These are phyloP conservation scores for Rhazya stricta DNA, from an alignment of 257 asterid species.

Conservation along the genomic window DNA sequence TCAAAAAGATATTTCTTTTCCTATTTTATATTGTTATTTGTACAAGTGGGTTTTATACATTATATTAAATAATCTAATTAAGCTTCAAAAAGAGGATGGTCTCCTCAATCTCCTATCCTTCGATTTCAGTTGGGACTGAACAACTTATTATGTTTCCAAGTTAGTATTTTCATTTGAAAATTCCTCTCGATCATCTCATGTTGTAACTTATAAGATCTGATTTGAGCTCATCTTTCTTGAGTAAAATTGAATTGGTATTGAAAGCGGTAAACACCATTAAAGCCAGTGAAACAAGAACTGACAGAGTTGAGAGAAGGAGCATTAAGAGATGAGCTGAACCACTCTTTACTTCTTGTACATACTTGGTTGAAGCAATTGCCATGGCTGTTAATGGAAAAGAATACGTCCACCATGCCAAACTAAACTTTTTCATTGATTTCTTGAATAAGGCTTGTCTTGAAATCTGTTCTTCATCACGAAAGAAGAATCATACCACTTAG, in stretches of 20 bases:
- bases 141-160: background rate
- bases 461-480: conserved; percentile 17
- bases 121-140: no score
- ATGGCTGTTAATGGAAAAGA: conserved; percentile 46
- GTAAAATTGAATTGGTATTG: conserved; percentile 32
- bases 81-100: no score
- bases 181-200: background rate
- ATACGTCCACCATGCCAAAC: conserved; percentile 54
- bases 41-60: no score
- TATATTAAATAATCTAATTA: no score
- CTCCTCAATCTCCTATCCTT: no score
- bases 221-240: background rate
- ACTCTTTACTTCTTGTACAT: conserved; percentile 36
- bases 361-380: conserved; percentile 46
- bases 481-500: no score
- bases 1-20: no score
- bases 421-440: conserved; percentile 48
- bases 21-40: no score
- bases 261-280: conserved; percentile 32
- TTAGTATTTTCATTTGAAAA: background rate
- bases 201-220: background rate
- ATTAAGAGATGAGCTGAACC: conserved; percentile 26
- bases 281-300: conserved; percentile 38
- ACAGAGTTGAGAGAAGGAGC: conserved; percentile 43
- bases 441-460: conserved; percentile 48